Conservation (phyloP, 2,329 filamentous ascomycete genomes). For the Nothophaeocryptopus gaeumannii region DNA sequence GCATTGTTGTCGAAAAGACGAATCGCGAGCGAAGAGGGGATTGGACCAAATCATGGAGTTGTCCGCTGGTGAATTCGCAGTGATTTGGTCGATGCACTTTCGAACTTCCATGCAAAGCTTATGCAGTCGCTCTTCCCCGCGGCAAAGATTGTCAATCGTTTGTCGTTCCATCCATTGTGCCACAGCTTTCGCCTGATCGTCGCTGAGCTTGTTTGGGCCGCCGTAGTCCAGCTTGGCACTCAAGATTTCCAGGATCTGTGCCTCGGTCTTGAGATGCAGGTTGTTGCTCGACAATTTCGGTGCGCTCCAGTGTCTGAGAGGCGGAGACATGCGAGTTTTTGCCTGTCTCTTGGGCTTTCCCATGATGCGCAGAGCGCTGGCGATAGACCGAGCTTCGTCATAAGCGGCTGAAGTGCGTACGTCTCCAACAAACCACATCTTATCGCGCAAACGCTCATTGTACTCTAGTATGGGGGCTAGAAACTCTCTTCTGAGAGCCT, state of each 20-base stretch:
- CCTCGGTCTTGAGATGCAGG: constrained; percentile 76
- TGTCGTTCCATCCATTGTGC: constrained; percentile 76
- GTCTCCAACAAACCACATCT: constrained; percentile 98
- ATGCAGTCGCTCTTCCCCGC: constrained; percentile 90
- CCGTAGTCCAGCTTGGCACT: constrained; percentile 80
- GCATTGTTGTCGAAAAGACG: constrained; percentile 10
- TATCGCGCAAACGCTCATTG: constrained; percentile 59
- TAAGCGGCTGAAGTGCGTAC: constrained; percentile 87
- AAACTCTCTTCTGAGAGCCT: constrained; percentile 5
- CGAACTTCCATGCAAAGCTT: constrained; percentile 89
- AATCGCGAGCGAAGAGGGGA: constrained; percentile 73
- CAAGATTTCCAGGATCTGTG: constrained; percentile 81
- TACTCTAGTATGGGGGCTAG: constrained; percentile 12
- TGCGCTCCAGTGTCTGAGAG: constrained; percentile 43
- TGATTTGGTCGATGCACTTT: constrained; percentile 77
- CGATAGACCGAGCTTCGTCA: constrained; percentile 80
- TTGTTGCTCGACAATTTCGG: constrained; percentile 48
- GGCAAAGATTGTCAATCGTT: constrained; percentile 88
- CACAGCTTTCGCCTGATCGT: constrained; percentile 87
- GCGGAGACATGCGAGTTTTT: constrained; percentile 40
- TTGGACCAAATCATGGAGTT: constrained; percentile 91
- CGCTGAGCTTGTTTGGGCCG: constrained; percentile 91
- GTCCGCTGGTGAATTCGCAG: constrained; percentile 69
- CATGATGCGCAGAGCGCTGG: constrained; percentile 88
- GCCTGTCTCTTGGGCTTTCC: constrained; percentile 52